These are phyloP conservation scores for Ceriops decandra DNA, from an alignment of 345 rosid genomes.

Conservation along the genomic window DNA sequence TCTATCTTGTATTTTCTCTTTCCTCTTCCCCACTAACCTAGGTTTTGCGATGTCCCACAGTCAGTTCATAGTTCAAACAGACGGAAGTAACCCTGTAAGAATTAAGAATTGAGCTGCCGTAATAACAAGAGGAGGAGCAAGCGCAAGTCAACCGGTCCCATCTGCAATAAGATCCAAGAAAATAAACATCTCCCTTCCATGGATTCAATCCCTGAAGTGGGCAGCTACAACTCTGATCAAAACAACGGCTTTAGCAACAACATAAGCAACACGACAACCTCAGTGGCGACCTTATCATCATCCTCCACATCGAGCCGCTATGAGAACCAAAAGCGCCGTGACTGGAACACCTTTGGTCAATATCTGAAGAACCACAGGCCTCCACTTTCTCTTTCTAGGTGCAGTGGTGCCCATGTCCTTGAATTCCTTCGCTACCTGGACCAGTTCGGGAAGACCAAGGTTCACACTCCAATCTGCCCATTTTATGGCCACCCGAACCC, in stretches of 20 bases:
- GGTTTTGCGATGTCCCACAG: not conserved
- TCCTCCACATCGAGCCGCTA: slow-evolving; percentile 25
- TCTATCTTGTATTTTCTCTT: not conserved
- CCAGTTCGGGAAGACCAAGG: slow-evolving; percentile 35
- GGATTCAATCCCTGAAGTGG: slow-evolving; percentile 27
- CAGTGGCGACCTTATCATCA: slow-evolving; percentile 4
- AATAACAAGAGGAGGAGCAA: not conserved
- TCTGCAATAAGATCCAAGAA: slow-evolving; percentile 1
- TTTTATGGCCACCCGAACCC: slow-evolving; percentile 39
- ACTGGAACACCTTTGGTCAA: slow-evolving; percentile 40
- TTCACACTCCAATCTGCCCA: slow-evolving; percentile 32
- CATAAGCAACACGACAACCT: not conserved
- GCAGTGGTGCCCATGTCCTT: slow-evolving; percentile 39
- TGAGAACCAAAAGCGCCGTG: slow-evolving; percentile 40
- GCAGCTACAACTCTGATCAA: slow-evolving; percentile 11
- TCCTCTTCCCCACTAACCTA: not conserved
- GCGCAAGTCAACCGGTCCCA: not conserved
- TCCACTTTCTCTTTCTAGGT: slow-evolving; percentile 28
- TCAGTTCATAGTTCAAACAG: not conserved
- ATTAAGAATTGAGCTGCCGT: not conserved
- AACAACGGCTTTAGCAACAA: slow-evolving; percentile 1
- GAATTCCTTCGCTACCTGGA: slow-evolving; percentile 34
- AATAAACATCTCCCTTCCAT: not conserved
- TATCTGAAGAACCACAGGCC: slow-evolving; percentile 37
- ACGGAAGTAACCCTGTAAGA: slow-evolving; percentile 5